These are phyloP conservation scores for Chlorella vulgaris DNA, from an alignment of 139 green algal genomes.

Conservation along the genomic window DNA sequence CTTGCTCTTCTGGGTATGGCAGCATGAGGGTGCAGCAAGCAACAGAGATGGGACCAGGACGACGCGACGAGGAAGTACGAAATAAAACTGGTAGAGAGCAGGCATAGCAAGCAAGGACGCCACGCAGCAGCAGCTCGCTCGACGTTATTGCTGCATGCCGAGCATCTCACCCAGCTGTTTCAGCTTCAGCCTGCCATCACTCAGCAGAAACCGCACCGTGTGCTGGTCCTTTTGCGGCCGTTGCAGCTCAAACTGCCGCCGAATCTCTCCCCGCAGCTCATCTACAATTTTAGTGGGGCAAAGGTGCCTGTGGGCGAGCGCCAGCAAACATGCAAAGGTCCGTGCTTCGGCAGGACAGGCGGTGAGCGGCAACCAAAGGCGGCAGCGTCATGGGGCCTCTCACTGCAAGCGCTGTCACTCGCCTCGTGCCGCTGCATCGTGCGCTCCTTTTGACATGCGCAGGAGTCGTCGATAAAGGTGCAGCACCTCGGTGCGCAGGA, in stretches of 20 bases:
- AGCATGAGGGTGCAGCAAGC: no score
- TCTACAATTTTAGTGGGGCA: neutral
- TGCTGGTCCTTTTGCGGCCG: neutral
- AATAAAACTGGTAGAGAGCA: no score
- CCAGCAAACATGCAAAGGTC: no score
- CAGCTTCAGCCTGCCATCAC: constrained; percentile 27
- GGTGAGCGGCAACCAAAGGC: no score
- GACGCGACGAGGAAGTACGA: no score
- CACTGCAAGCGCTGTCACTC: no score
- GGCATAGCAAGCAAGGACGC: neutral
- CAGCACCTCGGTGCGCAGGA: constrained; percentile 20
- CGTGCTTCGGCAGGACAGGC: neutral
- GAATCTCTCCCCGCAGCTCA: constrained; percentile 19
- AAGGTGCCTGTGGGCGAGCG: no score
- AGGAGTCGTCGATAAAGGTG: constrained; percentile 13
- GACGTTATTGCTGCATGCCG: constrained; percentile 25
- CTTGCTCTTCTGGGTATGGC: no score
- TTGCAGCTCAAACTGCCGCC: constrained; percentile 20
- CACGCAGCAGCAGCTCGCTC: no score
- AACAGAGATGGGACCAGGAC: no score
- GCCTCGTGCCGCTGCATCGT: neutral
- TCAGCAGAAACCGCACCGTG: constrained; percentile 3
- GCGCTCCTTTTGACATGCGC: neutral
- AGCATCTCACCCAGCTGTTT: constrained; percentile 28
- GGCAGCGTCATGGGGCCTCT: no score